Evolutionary conservation across 192 early-diverging fungal species (phyloP), one percentile per base, ranked within the genome.

Genomic region (Coemansia sp.): DNA sequence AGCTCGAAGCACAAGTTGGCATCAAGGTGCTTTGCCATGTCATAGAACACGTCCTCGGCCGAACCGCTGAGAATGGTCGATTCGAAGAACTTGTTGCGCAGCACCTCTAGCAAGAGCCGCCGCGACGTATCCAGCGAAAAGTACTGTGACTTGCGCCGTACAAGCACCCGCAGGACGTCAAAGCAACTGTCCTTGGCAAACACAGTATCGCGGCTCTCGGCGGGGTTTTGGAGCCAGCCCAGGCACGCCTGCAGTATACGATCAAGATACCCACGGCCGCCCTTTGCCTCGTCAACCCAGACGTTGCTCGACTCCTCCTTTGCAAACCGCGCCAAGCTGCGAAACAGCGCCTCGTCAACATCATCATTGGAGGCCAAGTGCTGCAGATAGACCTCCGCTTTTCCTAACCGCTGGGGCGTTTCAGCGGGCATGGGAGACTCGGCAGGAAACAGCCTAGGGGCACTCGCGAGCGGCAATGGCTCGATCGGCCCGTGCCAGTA

Each of bases 131-230:
- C 61, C 42, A 83, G 46, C 20, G 71, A 49, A 68, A 83, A 78
- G 62, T 74, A 56, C 53, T 78, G 81, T 36, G 72, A 83, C 59
- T 77, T 71, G 46, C 76, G 64, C 17, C 76, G 76, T 9, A 83
- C 76, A 31, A 83, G 68, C 17, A 83, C 76, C 11, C 81, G 81
- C 66, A 83, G 51, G 22, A 83, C 81, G 36, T 83, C 81, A 51
- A 83, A 72, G 67, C 81, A 83, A 65, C 76, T 83, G 67, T 83
- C 81, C 46, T 78, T 77, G 51, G 46, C 62, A 36, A 83, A 83
- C 25, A 83, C 81, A 1, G 72, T 77, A 56, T 83, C 76, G 27
- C 81, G 71, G 42, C 47, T 73, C 39, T 77, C 81, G 19, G 65
- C 59, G 1, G 81, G 81, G 43, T 62, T 78, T 32, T 74, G 81